Conservation (phyloP, 176 grass and related monocot genomes). For the Rhynchospora pubera region DNA sequence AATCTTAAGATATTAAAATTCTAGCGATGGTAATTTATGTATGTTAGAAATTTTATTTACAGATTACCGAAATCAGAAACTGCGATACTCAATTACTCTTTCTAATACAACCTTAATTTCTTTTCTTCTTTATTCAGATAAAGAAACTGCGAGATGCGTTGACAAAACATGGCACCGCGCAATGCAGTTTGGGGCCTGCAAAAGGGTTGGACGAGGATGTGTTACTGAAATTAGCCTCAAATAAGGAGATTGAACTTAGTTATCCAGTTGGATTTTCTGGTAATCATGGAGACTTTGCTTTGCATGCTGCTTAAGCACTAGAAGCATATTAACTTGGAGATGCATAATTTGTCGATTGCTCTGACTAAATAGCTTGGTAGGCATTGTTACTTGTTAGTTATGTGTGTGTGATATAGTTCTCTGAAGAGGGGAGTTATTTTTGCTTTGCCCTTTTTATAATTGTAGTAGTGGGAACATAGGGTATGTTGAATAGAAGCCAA, state of each 20-base stretch:
- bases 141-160: slow-evolving; percentile 54
- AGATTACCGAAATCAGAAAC: not conserved
- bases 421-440: not conserved
- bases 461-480: not conserved
- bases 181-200: slow-evolving; percentile 18
- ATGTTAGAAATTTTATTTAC: not conserved
- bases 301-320: not conserved
- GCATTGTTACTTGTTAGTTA: not conserved
- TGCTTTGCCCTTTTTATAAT: not conserved
- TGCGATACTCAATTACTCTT: not conserved
- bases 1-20: not conserved
- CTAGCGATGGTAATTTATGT: not conserved
- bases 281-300: not conserved
- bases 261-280: not conserved
- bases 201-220: slow-evolving; percentile 32
- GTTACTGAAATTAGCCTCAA: slow-evolving; percentile 20
- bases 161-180: slow-evolving; percentile 36
- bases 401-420: not conserved
- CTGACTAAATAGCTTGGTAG: not conserved
- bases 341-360: not conserved
- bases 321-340: not conserved
- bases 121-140: slow-evolving; percentile 34
- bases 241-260: slow-evolving; percentile 7
- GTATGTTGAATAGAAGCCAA: not conserved
- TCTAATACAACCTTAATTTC: not conserved